Base-by-base conservation (phyloP, 2,329 filamentous ascomycete genomes). In the Aureobasidium lini region DNA sequence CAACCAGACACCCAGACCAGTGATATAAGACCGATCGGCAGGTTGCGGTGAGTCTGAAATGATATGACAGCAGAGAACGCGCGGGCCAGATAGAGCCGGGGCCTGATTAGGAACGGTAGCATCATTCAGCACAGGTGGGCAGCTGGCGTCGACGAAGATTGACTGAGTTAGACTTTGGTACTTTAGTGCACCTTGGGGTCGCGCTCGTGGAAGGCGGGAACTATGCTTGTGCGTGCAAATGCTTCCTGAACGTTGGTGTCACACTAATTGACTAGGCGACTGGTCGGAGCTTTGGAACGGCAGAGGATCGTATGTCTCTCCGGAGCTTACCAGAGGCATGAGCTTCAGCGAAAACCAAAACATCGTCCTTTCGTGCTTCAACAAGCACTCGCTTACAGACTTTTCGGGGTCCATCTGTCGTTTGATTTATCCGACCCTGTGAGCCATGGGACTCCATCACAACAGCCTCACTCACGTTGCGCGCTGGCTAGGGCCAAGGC, bases 11-110 rank as follows among this genome's bases (percentile, higher is more conserved):
- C 40, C 47, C 44, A 49, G 56, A 44, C 54, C 46, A 54, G 54
- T 61, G 60, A 61, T 61, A 61, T 61, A 61, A 61, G 56, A 58
- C 39, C 42, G 60, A 52, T 61, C 53, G 60, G 60, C 54, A 48
- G 49, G 46, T 59, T 57, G 52, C 60, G 60, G 60, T 59, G 60
- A 56, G 52, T 36, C 3, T 59, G 54, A 61, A 58, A 58, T 57
- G 60, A 57, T 44, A 61, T 61, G 60, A 61, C 60, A 61, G 54
- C 54, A 61, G 48, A 31, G 16, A 47, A 56, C 15, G 60, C 53
- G 39, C 60, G 60, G 60, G 40, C 57, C 48, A 59, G 11, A 37
- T 18, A 40, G 23, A 57, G 54, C 43, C 57, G 23, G 47, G 28
- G 48, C 47, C 48, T 31, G 47, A 59, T 53, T 44, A 29, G 57